Base-by-base conservation (phyloP, 345 rosid genomes). In the Melaleuca quinquenervia region DNA sequence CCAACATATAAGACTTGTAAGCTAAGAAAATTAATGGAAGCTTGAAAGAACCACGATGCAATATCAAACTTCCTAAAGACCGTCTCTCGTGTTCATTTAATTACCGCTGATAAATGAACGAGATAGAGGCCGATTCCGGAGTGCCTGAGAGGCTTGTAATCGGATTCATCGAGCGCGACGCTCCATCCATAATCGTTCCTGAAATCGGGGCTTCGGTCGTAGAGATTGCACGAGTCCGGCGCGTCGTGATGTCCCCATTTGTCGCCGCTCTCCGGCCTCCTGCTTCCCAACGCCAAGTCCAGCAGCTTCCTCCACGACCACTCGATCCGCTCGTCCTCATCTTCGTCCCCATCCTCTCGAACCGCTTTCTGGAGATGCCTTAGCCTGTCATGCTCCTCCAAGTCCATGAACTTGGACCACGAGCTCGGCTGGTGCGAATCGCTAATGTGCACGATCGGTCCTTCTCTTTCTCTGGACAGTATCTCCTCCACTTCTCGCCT, bases 91-190 rank as follows among this genome's bases (percentile, higher is more conserved):
- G 60, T 50, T 45, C 24, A 51, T 10, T 82, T 22, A 48, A 54
- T 89, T 93, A 95, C 97, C 89, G 97, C 98, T 0, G 98, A 93
- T 83, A 97, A 96, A 87, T 94, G 92, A 44, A 96, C 99, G 1
- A 91, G 93, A 70, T 87, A 95, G 74, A 96, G 91, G 8, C 98
- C 93, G 6, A 94, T 92, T 80, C 95, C 99, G 0, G 98, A 93
- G 89, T 93, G 83, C 74, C 84, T 90, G 50, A 97, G 96, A 84
- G 98, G 97, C 26, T 82, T 52, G 49, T 93, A 94, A 48, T 92
- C 94, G 0, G 92, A 85, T 27, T 82, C 91, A 22, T 95, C 96
- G n/a, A 97, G 87, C 26, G 97, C 96, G 51, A 88, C 87, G 87
- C 96, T 97, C 93, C 95, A 96, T 48, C 99, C 99, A 24, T 93